phyloP scores from a whole-genome alignment of 331 rosid species.

The Quercus tomentella region DNA sequence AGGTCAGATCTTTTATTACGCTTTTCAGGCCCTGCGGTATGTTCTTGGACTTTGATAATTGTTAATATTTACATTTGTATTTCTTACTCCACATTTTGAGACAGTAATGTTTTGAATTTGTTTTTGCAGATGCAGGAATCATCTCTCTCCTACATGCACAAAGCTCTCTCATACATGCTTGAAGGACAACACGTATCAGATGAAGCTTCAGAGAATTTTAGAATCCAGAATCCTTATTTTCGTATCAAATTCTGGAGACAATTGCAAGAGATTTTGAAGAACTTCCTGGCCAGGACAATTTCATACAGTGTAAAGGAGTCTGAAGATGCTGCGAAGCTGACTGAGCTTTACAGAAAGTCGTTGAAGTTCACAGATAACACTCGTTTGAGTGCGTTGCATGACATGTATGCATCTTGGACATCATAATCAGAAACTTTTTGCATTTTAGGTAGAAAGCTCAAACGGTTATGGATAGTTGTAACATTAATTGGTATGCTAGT shows the following conservation, averaged over 20 bases:
- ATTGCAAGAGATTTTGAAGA: slow-evolving; percentile 78
- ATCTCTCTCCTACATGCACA: too few relatives aligned
- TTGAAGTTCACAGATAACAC: slow-evolving; percentile 47
- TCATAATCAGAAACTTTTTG: slow-evolving; percentile 25
- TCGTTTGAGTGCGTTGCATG: slow-evolving; percentile 53
- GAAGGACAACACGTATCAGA: too few relatives aligned
- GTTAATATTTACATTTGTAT: too few relatives aligned
- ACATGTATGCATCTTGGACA: slow-evolving; percentile 63
- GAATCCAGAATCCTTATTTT: slow-evolving; percentile 53
- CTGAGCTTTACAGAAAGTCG: slow-evolving; percentile 76
- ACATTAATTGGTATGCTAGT: background rate
- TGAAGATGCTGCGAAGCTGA: slow-evolving; percentile 61
- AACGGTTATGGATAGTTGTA: background rate
- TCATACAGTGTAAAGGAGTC: slow-evolving; percentile 42
- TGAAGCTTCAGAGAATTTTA: too few relatives aligned
- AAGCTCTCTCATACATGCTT: too few relatives aligned
- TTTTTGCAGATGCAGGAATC: too few relatives aligned
- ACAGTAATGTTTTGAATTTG: too few relatives aligned
- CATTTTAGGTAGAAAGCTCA: background rate
- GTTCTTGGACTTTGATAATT: too few relatives aligned
- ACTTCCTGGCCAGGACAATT: slow-evolving; percentile 59
- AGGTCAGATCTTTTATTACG: too few relatives aligned
- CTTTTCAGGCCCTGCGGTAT: too few relatives aligned
- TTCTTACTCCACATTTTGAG: too few relatives aligned
- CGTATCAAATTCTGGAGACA: slow-evolving; percentile 77